Conservation (phyloP, 352 stramenopile species). For the Pythium periplocum region DNA sequence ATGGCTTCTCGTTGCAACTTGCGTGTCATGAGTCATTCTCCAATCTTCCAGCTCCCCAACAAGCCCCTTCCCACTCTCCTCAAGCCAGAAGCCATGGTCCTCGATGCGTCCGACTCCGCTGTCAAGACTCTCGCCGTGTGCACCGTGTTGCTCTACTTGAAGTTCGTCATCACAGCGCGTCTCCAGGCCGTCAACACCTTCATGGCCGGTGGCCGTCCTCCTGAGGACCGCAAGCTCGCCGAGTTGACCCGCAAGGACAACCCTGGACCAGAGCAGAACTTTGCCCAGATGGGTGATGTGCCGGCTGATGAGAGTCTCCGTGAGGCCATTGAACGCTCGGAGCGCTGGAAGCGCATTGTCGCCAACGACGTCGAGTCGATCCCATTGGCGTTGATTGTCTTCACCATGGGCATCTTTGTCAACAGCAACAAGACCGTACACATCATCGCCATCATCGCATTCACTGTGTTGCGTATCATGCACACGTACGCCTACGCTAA, state of each 20-base stretch:
- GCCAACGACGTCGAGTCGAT: constrained; percentile 60
- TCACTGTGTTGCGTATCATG: constrained; percentile 29
- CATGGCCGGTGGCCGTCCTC: constrained; percentile 20
- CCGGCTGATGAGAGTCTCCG: constrained; percentile 25
- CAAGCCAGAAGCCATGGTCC: not conserved
- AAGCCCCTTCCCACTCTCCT: too few relatives aligned
- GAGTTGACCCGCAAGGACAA: constrained; percentile 21
- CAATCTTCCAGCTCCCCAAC: too few relatives aligned
- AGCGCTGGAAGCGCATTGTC: constrained; percentile 49
- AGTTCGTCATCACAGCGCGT: constrained; percentile 25
- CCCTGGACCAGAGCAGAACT: constrained; percentile 26
- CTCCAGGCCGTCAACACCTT: constrained; percentile 32
- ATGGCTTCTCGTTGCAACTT: too few relatives aligned
- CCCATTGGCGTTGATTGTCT: constrained; percentile 43
- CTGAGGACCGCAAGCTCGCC: constrained; percentile 28
- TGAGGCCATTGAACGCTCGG: constrained; percentile 11
- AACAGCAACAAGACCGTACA: constrained; percentile 26
- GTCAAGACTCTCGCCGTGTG: constrained; percentile 5
- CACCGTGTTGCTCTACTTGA: constrained; percentile 18
- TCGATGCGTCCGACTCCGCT: not conserved
- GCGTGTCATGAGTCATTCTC: too few relatives aligned
- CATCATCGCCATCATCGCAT: constrained; percentile 28
- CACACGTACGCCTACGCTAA: constrained; percentile 44
- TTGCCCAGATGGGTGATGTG: constrained; percentile 18
- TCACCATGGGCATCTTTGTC: constrained; percentile 29